phyloP scores from a whole-genome alignment of 768 basidiomycete genomes.

The Boletus tomentosulus region DNA sequence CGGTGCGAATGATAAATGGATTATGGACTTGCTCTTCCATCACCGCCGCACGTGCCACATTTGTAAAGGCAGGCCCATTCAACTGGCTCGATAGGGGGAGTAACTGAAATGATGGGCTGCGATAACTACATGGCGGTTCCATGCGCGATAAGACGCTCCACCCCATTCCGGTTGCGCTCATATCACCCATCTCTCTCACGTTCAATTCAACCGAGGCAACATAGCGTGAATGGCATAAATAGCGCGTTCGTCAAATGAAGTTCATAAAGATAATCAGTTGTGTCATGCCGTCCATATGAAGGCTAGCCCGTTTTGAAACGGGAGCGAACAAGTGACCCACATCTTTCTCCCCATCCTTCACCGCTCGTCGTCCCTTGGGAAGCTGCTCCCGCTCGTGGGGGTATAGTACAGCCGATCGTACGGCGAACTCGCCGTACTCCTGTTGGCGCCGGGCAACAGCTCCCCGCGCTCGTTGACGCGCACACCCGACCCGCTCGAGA shows the following conservation, averaged over 20 bases:
- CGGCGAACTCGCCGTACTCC: conserved; percentile 6
- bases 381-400: conserved; percentile 14
- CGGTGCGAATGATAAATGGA: background rate
- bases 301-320: background rate
- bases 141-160: background rate
- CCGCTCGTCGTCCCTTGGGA: conserved; percentile 5
- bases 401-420: conserved; percentile 14
- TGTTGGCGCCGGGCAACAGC: conserved; percentile 6
- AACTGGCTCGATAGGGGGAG: too few relatives aligned
- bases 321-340: background rate
- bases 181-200: background rate
- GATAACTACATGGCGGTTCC: background rate
- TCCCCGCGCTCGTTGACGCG: conserved; percentile 29
- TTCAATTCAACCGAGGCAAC: background rate
- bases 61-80: too few relatives aligned
- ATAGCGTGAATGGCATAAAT: conserved; percentile 25
- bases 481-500: conserved; percentile 17
- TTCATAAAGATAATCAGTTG: conserved; percentile 22
- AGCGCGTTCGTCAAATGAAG: conserved; percentile 9
- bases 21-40: too few relatives aligned
- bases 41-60: too few relatives aligned
- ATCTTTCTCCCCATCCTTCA: background rate
- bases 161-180: background rate
- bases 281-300: background rate
- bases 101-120: background rate